Base-by-base conservation (phyloP, 2,329 filamentous ascomycete genomes). In the Aspergillus sp. region DNA sequence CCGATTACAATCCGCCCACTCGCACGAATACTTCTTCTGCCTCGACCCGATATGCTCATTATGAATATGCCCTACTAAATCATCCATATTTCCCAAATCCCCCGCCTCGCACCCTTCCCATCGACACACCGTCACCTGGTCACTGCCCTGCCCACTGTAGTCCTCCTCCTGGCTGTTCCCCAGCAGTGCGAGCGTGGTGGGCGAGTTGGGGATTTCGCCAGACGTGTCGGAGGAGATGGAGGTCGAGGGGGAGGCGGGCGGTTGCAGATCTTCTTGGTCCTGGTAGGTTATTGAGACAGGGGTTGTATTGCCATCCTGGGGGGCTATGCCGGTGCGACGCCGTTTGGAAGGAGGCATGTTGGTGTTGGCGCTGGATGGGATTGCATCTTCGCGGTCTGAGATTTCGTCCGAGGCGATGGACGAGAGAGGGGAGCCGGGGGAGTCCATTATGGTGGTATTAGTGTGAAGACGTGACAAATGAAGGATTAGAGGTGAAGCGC, bases 11-110 rank as follows among this genome's bases (percentile, higher is more conserved):
- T 91, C 91, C 50, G 81, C 82, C 93, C 93, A 98, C 71, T 97
- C 91, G 71, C 93, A 98, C n/a, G 88, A 90, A 67, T 97, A 97
- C 68, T 93, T 95, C 72, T 95, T 95, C 72, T 93, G 88, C 47
- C 90, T 82, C 52, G 84, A 88, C 63, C 93, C 89, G 61, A 97
- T 95, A 69, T 98, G 93, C 49, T 91, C 88, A 62, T 90, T 86
- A 70, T 97, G 91, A 50, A 93, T 87, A 62, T 93, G 87, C 58
- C 87, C 81, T 38, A 93, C 87, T 39, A 93, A 70, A 54, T 75
- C 81, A 68, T 93, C 87, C 87, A 91, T 91, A 62, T 90, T 86
- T 13, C 81, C 78, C 55, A 88, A 69, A 60, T 90, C 86, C 35
- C 83, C 85, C 3, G 76, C 81, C 37, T 75, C 73, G 63, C 87